Conservation (phyloP, 2,329 filamentous ascomycete species). For the Phoma sp. region DNA sequence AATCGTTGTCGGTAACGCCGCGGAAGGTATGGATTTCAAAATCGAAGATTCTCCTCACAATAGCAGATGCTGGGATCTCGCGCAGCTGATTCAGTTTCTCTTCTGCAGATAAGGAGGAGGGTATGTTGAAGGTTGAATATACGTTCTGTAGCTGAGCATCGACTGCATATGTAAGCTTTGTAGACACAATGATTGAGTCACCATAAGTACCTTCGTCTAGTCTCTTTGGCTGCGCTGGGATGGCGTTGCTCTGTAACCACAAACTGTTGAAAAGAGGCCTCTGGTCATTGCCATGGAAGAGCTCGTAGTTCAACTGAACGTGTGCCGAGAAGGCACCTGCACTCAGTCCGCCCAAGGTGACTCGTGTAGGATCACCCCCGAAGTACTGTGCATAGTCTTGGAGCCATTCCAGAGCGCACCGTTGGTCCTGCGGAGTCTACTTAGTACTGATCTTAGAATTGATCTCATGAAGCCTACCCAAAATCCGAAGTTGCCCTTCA, state of each 20-base stretch:
- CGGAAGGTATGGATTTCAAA: slow-evolving; percentile 13
- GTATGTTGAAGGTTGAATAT: background rate
- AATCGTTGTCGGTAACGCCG: slow-evolving; percentile 9
- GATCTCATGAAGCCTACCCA: background rate
- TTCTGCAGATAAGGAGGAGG: background rate
- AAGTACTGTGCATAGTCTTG: slow-evolving; percentile 1
- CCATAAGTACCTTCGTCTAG: slow-evolving; percentile 1
- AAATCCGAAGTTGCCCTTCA: slow-evolving; percentile 14
- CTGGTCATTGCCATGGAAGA: background rate
- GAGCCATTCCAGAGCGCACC: slow-evolving; percentile 12
- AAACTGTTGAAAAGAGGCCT: slow-evolving; percentile 6
- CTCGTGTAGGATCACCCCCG: slow-evolving; percentile 1
- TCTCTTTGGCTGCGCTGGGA: slow-evolving; percentile 15
- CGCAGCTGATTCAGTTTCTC: slow-evolving; percentile 4
- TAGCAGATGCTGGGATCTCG: background rate
- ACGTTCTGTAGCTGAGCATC: slow-evolving; percentile 11
- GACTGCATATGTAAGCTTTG: background rate
- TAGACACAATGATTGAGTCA: too few species aligned
- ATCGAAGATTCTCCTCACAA: slow-evolving; percentile 6
- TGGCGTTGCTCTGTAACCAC: slow-evolving; percentile 14
- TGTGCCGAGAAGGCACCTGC: slow-evolving; percentile 15
- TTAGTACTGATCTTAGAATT: background rate
- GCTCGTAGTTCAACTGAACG: slow-evolving; percentile 14
- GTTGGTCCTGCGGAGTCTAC: background rate
- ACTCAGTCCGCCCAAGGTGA: slow-evolving; percentile 5